Conservation (phyloP, 352 stramenopile genomes). For the Pythium oligandrum region DNA sequence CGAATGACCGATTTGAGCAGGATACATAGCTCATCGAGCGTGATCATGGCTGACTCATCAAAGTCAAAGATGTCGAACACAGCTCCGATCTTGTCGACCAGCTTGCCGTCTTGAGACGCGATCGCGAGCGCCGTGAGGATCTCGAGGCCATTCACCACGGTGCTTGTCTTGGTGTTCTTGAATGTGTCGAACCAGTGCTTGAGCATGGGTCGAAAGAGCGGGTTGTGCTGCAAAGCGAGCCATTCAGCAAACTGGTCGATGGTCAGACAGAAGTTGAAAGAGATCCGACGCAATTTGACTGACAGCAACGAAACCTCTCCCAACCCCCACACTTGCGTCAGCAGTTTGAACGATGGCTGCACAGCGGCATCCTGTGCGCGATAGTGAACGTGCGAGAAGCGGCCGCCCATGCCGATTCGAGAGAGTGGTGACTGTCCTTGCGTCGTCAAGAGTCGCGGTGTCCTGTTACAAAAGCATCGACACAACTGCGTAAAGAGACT, state of each 20-base stretch:
- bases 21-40: slow-evolving; percentile 71
- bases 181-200: slow-evolving; percentile 57
- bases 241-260: slow-evolving; percentile 61
- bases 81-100: slow-evolving; percentile 50
- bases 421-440: too few relatives aligned
- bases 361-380: slow-evolving; percentile 62
- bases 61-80: slow-evolving; percentile 80
- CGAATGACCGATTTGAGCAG: slow-evolving; percentile 66
- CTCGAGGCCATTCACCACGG: slow-evolving; percentile 65
- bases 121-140: slow-evolving; percentile 57
- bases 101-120: slow-evolving; percentile 37
- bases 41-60: slow-evolving; percentile 56
- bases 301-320: slow-evolving; percentile 59
- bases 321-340: slow-evolving; percentile 65
- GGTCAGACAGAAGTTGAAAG: slow-evolving; percentile 77
- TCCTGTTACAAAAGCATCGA: too few relatives aligned
- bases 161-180: slow-evolving; percentile 60
- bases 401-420: slow-evolving; percentile 39
- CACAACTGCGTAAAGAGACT: too few relatives aligned
- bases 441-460: too few relatives aligned
- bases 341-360: slow-evolving; percentile 50
- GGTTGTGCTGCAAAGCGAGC: slow-evolving; percentile 47
- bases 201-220: slow-evolving; percentile 51
- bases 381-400: slow-evolving; percentile 75
- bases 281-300: slow-evolving; percentile 39